A percentile compares a stretch with the other conserved stretches of the same genome.
Evolutionary conservation across 352 stramenopile species (phyloP).

Genomic region (Globisporangium lucens): DNA sequence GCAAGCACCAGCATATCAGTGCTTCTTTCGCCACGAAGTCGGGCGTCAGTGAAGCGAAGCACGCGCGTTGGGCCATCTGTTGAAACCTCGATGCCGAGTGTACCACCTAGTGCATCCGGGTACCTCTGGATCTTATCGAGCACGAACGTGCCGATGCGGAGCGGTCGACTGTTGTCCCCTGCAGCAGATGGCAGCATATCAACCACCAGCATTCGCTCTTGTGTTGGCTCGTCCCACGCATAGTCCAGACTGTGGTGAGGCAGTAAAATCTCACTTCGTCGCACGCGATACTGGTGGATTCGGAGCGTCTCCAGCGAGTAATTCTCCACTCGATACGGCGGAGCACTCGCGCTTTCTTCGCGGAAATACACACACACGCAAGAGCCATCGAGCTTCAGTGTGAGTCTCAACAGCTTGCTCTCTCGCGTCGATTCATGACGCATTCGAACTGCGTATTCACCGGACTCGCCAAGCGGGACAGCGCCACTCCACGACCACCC

Average conservation of each 20-base stretch:
- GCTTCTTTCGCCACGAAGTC: conserved; percentile 47
- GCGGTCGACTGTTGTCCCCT: conserved; percentile 80
- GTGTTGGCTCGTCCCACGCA: conserved; percentile 84
- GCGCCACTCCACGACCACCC: conserved; percentile 85
- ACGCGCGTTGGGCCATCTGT: conserved; percentile 87
- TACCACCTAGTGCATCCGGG: conserved; percentile 66
- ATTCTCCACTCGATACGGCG: conserved; percentile 86
- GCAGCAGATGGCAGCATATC: conserved; percentile 87
- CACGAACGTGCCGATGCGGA: conserved; percentile 80
- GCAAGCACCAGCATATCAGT: conserved; percentile 18
- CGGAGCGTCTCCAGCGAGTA: conserved; percentile 87
- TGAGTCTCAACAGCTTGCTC: conserved; percentile 74
- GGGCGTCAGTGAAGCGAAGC: conserved; percentile 79
- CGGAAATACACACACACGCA: conserved; percentile 82
- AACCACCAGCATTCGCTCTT: conserved; percentile 76
- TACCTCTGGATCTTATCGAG: conserved; percentile 83
- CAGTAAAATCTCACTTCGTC: conserved; percentile 80
- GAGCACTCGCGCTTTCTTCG: conserved; percentile 71
- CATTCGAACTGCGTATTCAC: conserved; percentile 81
- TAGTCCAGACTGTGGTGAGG: conserved; percentile 87
- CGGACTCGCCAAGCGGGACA: conserved; percentile 67
- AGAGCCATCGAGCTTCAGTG: conserved; percentile 70
- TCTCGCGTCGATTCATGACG: conserved; percentile 78
- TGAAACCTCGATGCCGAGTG: conserved; percentile 77
- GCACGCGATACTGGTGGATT: conserved; percentile 79